These are phyloP conservation scores for Rubia peregrina DNA, from an alignment of 305 asterid genomes.

Conservation along the genomic window DNA sequence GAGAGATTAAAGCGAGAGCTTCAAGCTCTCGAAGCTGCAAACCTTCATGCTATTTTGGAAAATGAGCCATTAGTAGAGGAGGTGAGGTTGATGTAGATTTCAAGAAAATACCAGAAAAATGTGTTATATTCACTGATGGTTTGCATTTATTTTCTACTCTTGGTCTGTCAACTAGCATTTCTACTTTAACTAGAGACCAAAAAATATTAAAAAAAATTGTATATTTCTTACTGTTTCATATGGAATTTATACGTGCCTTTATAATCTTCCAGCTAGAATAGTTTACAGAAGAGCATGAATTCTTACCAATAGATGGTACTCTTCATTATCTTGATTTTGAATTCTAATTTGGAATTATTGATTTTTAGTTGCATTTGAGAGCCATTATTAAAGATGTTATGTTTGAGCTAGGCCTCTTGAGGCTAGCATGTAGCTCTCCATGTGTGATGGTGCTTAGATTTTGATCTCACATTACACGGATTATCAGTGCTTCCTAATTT, in stretches of 20 bases:
- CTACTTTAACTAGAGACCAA: neutral
- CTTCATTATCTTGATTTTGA: neutral
- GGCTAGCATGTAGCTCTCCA: neutral
- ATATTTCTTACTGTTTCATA: too few species aligned
- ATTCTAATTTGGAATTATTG: neutral
- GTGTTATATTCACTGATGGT: neutral
- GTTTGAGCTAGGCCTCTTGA: neutral
- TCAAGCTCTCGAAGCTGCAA: conserved; percentile 97
- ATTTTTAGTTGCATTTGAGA: neutral
- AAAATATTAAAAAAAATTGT: too few species aligned
- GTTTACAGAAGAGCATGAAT: neutral
- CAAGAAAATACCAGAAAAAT: neutral
- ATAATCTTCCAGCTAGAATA: neutral
- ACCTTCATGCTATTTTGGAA: conserved; percentile 91
- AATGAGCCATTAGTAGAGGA: conserved; percentile 75
- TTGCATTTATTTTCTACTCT: neutral
- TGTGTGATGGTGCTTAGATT: neutral
- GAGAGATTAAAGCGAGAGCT: conserved; percentile 94
- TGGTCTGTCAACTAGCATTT: neutral
- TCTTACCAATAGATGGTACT: neutral
- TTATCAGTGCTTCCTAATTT: neutral
- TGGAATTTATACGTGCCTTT: neutral
- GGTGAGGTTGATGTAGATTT: conserved; percentile 32
- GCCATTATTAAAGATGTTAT: neutral
- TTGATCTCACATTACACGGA: neutral